phyloP scores from a whole-genome alignment of 345 rosid species.

The Salix exigua region DNA sequence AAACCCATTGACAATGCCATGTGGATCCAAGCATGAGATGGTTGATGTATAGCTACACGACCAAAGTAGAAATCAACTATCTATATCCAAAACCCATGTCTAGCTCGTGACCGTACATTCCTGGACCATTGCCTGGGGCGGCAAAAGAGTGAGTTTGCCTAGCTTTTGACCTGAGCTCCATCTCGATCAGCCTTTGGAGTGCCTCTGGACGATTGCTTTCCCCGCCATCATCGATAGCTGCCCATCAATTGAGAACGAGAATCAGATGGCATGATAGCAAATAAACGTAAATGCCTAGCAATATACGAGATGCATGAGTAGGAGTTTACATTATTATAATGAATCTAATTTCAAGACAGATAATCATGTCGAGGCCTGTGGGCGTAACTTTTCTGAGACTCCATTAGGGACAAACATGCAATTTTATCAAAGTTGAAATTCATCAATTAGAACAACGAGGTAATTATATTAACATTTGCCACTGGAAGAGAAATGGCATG shows the following conservation, averaged over 20 bases:
- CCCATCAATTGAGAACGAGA: constrained; percentile 3
- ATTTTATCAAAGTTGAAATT: neutral
- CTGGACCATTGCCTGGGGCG: constrained; percentile 47
- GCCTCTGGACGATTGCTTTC: constrained; percentile 60
- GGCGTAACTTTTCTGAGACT: neutral
- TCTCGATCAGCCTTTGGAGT: constrained; percentile 70
- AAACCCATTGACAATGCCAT: constrained; percentile 6
- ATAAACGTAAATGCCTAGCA: neutral
- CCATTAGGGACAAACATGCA: neutral
- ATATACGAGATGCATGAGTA: neutral
- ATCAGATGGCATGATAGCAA: neutral
- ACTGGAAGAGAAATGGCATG: neutral
- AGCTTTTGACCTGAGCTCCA: constrained; percentile 63
- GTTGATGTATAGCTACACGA: constrained; percentile 19
- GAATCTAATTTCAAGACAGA: neutral
- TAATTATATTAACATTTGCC: neutral
- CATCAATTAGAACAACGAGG: neutral
- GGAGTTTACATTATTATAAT: neutral
- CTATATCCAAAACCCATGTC: constrained; percentile 70
- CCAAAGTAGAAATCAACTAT: constrained; percentile 25
- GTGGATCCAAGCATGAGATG: constrained; percentile 20
- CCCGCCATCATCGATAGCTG: constrained; percentile 49
- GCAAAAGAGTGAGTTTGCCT: constrained; percentile 51
- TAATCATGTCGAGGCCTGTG: neutral
- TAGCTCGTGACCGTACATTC: constrained; percentile 59